Evolutionary conservation across 192 early-diverging fungal genomes (phyloP).

Genomic region (Martensiomyces pterosporus): DNA sequence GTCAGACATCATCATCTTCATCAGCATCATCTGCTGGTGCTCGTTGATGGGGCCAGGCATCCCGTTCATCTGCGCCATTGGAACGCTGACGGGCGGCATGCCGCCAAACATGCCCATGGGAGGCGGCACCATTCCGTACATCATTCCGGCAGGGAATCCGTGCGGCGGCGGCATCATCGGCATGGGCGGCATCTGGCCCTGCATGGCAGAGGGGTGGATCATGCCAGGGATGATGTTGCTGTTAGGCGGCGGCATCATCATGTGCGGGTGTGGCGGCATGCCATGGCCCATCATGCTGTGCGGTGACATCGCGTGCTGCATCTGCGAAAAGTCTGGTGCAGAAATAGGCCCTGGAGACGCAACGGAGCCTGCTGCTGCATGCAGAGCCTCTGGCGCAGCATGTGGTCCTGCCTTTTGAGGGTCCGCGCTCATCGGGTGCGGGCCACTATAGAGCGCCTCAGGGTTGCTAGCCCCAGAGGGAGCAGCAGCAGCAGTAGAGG

Average conservation of each 20-base stretch:
- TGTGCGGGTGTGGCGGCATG: slow-evolving; percentile 23
- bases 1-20: slow-evolving; percentile 39
- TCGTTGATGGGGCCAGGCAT: slow-evolving; percentile 14
- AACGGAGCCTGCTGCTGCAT: no score
- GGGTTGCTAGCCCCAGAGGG: no score
- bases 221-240: slow-evolving; percentile 27
- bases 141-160: slow-evolving; percentile 40
- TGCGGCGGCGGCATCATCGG: slow-evolving; percentile 35
- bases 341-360: no score
- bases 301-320: slow-evolving; percentile 12
- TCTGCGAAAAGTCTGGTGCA: no score
- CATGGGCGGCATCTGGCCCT: slow-evolving; percentile 30
- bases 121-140: slow-evolving; percentile 46
- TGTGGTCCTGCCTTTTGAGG: no score
- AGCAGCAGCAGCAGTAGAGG: neutral
- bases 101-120: slow-evolving; percentile 34
- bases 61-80: slow-evolving; percentile 25
- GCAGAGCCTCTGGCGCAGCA: no score
- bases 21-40: slow-evolving; percentile 37
- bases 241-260: slow-evolving; percentile 23
- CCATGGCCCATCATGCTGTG: slow-evolving; percentile 18
- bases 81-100: slow-evolving; percentile 22
- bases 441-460: no score
- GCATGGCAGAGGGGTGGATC: slow-evolving; percentile 10
- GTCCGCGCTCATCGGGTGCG: no score